Evolutionary conservation across 192 early-diverging fungal species (phyloP).

Genomic region (Entrophospora sp.): DNA sequence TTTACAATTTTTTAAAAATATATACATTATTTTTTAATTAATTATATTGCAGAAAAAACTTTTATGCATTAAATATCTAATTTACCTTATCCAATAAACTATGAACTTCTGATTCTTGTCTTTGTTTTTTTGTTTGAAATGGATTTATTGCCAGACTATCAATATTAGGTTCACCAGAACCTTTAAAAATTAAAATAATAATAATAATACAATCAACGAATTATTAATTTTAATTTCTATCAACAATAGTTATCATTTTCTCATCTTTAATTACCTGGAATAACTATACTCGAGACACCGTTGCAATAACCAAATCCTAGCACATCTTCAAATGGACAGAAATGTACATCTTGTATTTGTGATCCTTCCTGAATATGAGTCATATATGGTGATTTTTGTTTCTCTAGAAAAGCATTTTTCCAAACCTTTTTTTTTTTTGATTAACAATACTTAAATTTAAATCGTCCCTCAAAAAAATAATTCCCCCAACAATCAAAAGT

Average conservation of each 20-base stretch:
- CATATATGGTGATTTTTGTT: slow-evolving; percentile 84
- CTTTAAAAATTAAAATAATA: slow-evolving; percentile 22
- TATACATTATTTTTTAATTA: too few relatives aligned
- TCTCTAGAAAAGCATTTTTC: slow-evolving; percentile 76
- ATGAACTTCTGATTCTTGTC: slow-evolving; percentile 83
- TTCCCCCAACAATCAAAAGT: slow-evolving; percentile 6
- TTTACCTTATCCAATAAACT: slow-evolving; percentile 74
- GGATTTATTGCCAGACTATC: slow-evolving; percentile 89
- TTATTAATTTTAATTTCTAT: too few relatives aligned
- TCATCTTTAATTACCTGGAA: slow-evolving; percentile 57
- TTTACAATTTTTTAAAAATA: too few relatives aligned
- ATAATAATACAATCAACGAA: too few relatives aligned
- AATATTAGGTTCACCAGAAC: slow-evolving; percentile 96
- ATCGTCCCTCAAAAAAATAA: slow-evolving; percentile 8
- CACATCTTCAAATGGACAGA: slow-evolving; percentile 96
- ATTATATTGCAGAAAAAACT: too few relatives aligned
- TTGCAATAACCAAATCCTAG: slow-evolving; percentile 72
- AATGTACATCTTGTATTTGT: slow-evolving; percentile 46
- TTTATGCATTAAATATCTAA: too few relatives aligned
- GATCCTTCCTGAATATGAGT: slow-evolving; percentile 54
- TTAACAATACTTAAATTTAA: background rate
- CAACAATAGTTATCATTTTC: too few relatives aligned
- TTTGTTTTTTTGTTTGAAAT: slow-evolving; percentile 81
- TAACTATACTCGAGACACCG: slow-evolving; percentile 72
- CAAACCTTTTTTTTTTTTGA: slow-evolving; percentile 56